phyloP scores from a whole-genome alignment of 1,139 yeast species.

The Debaryomyces nepalensis region DNA sequence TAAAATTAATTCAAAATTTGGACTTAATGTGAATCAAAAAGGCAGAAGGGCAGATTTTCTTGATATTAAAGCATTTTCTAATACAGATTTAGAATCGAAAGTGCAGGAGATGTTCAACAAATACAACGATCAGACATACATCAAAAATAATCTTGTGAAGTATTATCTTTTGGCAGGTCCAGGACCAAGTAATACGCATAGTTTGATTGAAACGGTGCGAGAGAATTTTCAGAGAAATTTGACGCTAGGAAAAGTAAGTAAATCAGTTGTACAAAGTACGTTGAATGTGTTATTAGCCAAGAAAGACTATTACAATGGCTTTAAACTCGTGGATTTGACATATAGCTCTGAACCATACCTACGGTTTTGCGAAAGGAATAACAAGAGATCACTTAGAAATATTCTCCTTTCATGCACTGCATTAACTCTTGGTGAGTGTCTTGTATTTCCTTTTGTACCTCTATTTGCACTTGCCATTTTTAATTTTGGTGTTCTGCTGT shows the following conservation, averaged over 20 bases:
- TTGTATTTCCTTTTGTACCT: conserved; percentile 20
- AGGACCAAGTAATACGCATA: conserved; percentile 23
- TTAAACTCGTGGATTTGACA: conserved; percentile 37
- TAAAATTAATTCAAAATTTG: conserved; percentile 3
- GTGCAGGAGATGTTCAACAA: conserved; percentile 21
- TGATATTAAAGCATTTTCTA: conserved; percentile 15
- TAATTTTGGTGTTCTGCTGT: conserved; percentile 13
- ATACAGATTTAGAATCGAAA: conserved; percentile 24
- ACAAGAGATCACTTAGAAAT: neutral
- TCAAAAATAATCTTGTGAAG: conserved; percentile 18
- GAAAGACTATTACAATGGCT: conserved; percentile 41
- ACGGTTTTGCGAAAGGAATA: conserved; percentile 2
- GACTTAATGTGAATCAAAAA: neutral
- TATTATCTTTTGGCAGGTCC: conserved; percentile 30
- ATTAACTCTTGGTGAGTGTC: conserved; percentile 6
- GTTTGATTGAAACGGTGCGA: conserved; percentile 22
- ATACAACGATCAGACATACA: conserved; percentile 15
- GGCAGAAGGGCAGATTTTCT: neutral
- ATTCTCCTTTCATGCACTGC: neutral
- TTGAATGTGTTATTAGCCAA: conserved; percentile 29
- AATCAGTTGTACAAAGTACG: conserved; percentile 21
- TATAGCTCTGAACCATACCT: conserved; percentile 19
- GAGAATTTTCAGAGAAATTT: conserved; percentile 17
- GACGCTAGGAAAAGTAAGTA: conserved; percentile 10
- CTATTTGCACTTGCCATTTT: conserved; percentile 15